Base-by-base conservation (phyloP, 371 early-diverging fungal species). In the Saksenaea oblongispora region DNA sequence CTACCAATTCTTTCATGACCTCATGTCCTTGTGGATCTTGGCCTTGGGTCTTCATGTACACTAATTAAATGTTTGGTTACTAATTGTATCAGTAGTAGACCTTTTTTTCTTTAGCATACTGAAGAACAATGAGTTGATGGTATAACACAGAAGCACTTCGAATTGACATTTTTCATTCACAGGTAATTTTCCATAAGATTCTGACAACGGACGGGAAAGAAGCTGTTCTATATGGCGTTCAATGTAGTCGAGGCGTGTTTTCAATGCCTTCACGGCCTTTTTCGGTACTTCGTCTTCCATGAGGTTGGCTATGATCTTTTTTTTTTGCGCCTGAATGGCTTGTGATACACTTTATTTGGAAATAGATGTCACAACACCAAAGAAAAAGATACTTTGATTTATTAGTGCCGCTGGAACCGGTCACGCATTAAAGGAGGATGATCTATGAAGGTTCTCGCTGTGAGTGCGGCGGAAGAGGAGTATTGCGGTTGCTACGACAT, bases 181-280 rank as follows among this genome's bases (percentile, higher is more conserved):
- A 24, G 82, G 69, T 41, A 87, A 66, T 62, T 77, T 84, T 5
- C 75, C 72, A 27, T 79, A 71, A 1, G 75, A 74, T 53, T 87
- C 87, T 55, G 56, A 68, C 3, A 84, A 59, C 11, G 76, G 72
- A 17, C 72, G 65, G 0, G 72, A 56, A 18, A 83, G 67, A 41
- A 87, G 64, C 0, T 84, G 87, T n/a, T 80, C 76, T 26, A 87
- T 67, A 63, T 83, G 80, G n/a, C 62, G 59, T 34, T 80, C 78
- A 4, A 87, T 69, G 26, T 61, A 18, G 47, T 79, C 77, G 10
- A 79, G 55, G 27, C 82, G 75, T 22, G 66, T 24, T 63, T 59
- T 68, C 11, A 82, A 61, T 26, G 82, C 79, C 39, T 66, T 70
- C 2, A 70, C 69, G 9, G 77, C 74, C 39, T 73, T 77, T 24